phyloP scores from a whole-genome alignment of 805 yeast genomes.

The Candida ponderosae region DNA sequence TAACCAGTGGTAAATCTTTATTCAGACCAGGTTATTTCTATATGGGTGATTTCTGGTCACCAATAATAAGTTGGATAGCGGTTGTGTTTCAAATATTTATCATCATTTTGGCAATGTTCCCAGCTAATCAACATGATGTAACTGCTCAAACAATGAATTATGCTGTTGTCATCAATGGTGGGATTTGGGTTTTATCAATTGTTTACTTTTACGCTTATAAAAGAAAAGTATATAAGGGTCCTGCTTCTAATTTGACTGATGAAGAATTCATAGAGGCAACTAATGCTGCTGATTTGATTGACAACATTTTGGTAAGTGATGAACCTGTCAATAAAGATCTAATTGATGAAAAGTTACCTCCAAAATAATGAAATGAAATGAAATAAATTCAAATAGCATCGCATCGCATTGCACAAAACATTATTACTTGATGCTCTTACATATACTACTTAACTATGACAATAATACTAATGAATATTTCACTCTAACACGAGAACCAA shows the following conservation, averaged over 20 bases:
- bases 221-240: slow-evolving; percentile 47
- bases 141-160: slow-evolving; percentile 51
- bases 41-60: slow-evolving; percentile 38
- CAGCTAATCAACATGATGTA: slow-evolving; percentile 27
- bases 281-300: not conserved
- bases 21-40: slow-evolving; percentile 55
- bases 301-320: not conserved
- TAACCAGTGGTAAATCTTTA: slow-evolving; percentile 37
- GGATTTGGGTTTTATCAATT: slow-evolving; percentile 44
- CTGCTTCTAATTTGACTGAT: slow-evolving; percentile 22
- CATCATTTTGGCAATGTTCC: slow-evolving; percentile 50
- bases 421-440: no score
- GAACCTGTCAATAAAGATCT: not conserved
- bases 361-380: no score
- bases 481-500: no score
- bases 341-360: not conserved
- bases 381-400: no score
- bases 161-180: slow-evolving; percentile 52
- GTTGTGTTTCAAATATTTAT: slow-evolving; percentile 38
- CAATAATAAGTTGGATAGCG: slow-evolving; percentile 35
- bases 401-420: no score
- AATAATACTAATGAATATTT: no score
- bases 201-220: slow-evolving; percentile 44
- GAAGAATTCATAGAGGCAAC: slow-evolving; percentile 7
- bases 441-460: no score